Evolutionary conservation across 2,329 filamentous ascomycete species (phyloP).

Genomic region (Aureobasidium sp.): DNA sequence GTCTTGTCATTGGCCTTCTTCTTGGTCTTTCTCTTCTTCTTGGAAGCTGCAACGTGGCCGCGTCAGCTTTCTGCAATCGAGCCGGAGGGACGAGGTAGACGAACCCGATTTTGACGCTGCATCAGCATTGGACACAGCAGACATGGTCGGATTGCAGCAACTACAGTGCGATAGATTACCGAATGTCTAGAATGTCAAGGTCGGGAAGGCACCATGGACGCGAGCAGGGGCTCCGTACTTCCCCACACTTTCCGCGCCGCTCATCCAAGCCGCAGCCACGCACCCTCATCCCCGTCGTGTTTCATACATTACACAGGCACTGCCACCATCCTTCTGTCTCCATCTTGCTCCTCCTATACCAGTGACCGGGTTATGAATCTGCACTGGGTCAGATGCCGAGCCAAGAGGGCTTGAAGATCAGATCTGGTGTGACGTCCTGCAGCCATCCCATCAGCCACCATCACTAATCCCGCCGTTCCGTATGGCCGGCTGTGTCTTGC

Average conservation of each 20-base stretch:
- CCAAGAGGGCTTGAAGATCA: background rate
- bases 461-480: slow-evolving; percentile 6
- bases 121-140: slow-evolving; percentile 17
- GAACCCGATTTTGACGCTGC: slow-evolving; percentile 18
- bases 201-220: background rate
- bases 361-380: background rate
- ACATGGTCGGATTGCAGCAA: slow-evolving; percentile 15
- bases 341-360: background rate
- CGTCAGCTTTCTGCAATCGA: slow-evolving; percentile 14
- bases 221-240: slow-evolving; percentile 9
- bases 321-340: background rate
- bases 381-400: too few species aligned
- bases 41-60: slow-evolving; percentile 33
- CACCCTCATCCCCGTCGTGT: background rate
- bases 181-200: background rate
- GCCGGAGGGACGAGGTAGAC: background rate
- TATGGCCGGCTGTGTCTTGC: background rate
- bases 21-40: slow-evolving; percentile 53
- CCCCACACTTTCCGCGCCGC: slow-evolving; percentile 11
- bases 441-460: slow-evolving; percentile 4
- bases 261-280: background rate
- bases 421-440: background rate
- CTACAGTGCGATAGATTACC: background rate
- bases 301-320: background rate
- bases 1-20: slow-evolving; percentile 46